Evolutionary conservation across 179 eudicot species (phyloP), one percentile per base, ranked within the genome.

Genomic region (Drosera spatulata): DNA sequence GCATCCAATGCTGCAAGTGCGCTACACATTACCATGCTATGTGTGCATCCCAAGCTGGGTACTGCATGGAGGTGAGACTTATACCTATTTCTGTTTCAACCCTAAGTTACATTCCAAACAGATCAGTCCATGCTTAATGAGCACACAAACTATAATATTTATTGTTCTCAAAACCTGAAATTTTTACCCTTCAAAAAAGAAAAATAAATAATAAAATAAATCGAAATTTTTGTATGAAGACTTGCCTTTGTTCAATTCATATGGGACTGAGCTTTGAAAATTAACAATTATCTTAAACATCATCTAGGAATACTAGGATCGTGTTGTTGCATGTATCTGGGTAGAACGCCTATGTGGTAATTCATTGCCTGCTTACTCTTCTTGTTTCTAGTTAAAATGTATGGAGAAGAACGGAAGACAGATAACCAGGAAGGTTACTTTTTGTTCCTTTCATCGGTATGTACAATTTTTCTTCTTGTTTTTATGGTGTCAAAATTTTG

Each of bases 391-490:
- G 99, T 51, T 93, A 71, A 87, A 81, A 72, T 86, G 96, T 73
- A 73, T 68, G 68, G 91, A 85, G 80, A 81, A 82, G 75, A 69
- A 77, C 53, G 95, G 91, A 52, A 69, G 54, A 49, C 81, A 71
- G 60, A 69, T 62, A 39, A 81, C 86, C 40, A 80, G 75, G 77
- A 86, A 82, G 81, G 72, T 76, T 43, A 72, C 90, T 56, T 93
- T 86, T 60, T 93, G 99, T 70, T 81, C 89, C 48, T 56, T 55
- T 69, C 98, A 91, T 70, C 69, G 89, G 98, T 86, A 75, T 4
- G 51, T 49, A 49, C 3, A 11, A 51, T 4, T 2, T 6, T 22
- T n/a, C 15, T 2, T 51, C 15, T 15, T 51, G 55, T 43, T 43
- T 43, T 43, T 6, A 49, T 2, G 4, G 52, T 49, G 13, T 49